Evolutionary conservation across 495 filamentous ascomycete species (phyloP), one percentile per base, ranked within the genome.

Genomic region (Glarea lozoyensis): DNA sequence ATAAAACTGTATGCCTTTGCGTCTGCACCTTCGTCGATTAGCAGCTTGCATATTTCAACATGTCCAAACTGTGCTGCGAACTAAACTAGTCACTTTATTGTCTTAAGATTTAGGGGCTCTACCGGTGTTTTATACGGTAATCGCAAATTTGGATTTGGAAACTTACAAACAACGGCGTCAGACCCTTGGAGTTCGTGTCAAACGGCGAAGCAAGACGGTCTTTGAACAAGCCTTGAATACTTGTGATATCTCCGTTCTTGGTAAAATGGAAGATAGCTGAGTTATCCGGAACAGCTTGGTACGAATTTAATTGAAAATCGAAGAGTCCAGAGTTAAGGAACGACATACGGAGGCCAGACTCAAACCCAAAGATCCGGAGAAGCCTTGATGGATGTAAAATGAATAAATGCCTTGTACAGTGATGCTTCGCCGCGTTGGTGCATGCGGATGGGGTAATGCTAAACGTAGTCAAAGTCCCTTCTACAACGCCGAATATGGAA

Each of bases 211-310:
- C 37, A 3, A 13, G 20, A 3, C 13, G 15, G 3, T 27, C 10
- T 3, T 24, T 12, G 3, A 40, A 7, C 3, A 40, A 16, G 7
- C 3, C 12, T 16, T 16, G 19, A 10, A 40, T 16, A 12, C 19
- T 23, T 13, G 4, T 7, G 17, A 40, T 27, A 27, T 40, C 17
- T 24, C 37, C 37, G 3, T 4, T 11, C 20, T 40, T 40, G 21
- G 21, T 25, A 10, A 40, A 40, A 13, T 11, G n/a, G 21, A 40
- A 40, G 13, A 40, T 40, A 3, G 10, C 4, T 10, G 37, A 24
- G 10, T 40, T 20, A 16, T 40, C 37, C 24, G 37, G 23, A 24
- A 40, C 21, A 29, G 37, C 31, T 13, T 16, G n/a, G n/a, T 34
- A 34, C n/a, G 31, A 7, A 4, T 16, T 6, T 13, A 34, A 4